These are phyloP conservation scores for Cryptomeria japonica DNA, from an alignment of 75 land plant genomes.

Conservation along the genomic window DNA sequence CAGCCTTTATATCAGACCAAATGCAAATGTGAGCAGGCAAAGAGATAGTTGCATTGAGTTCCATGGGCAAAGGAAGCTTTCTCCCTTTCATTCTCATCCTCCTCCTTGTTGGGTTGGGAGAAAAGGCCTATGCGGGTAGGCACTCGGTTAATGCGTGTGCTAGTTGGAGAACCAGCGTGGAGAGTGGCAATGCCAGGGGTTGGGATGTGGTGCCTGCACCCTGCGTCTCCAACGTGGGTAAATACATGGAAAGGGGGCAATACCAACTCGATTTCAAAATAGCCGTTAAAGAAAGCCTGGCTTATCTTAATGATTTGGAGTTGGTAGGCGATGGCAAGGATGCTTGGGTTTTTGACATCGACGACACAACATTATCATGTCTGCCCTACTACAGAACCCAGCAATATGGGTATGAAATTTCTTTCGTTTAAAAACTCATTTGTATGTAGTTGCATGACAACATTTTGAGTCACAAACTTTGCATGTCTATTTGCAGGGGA, in stretches of 20 bases:
- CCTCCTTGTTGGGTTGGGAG: not conserved
- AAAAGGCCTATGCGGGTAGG: not conserved
- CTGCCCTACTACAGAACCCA: constrained; percentile 59
- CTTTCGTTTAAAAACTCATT: no score
- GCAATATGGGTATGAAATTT: constrained; percentile 38
- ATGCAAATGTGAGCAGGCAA: no score
- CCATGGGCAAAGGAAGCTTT: not conserved
- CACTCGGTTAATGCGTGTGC: not conserved
- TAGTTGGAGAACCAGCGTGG: constrained; percentile 55
- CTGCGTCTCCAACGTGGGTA: constrained; percentile 45
- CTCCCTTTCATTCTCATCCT: not conserved
- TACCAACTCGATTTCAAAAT: constrained; percentile 49
- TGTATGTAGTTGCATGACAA: not conserved
- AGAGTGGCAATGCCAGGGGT: constrained; percentile 40
- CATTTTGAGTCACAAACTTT: no score
- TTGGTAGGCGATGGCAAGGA: constrained; percentile 44
- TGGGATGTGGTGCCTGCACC: constrained; percentile 52
- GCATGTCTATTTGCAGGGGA: constrained; percentile 28
- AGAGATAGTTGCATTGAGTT: not conserved
- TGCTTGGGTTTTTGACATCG: constrained; percentile 80
- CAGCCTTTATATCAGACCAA: no score
- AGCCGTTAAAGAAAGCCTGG: constrained; percentile 30
- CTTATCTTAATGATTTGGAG: constrained; percentile 26
- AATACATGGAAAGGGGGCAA: constrained; percentile 52
- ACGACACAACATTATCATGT: constrained; percentile 83